Conservation (phyloP, 2,329 filamentous ascomycete genomes). For the Ophiostoma pallidulum region DNA sequence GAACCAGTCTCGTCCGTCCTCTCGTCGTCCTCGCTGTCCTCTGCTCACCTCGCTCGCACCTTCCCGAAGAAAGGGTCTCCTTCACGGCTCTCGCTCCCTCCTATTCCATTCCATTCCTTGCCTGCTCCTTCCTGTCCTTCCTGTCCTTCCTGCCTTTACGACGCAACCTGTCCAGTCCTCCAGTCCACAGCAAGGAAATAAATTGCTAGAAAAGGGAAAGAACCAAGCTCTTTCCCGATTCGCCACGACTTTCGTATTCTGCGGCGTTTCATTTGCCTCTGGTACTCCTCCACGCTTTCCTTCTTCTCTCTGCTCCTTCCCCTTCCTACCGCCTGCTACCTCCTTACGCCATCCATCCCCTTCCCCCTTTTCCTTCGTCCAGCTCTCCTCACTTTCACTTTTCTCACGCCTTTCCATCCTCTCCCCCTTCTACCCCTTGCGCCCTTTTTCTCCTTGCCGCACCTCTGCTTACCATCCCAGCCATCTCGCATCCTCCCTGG, state of each 20-base stretch:
- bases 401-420: too few species aligned
- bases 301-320: neutral
- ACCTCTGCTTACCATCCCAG: too few species aligned
- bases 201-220: neutral
- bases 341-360: neutral
- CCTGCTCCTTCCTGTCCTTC: slow-evolving; percentile 2
- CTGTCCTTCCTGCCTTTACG: neutral
- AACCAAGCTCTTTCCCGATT: slow-evolving; percentile 8
- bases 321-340: neutral
- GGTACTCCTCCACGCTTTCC: neutral
- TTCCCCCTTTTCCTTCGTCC: neutral
- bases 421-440: neutral
- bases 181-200: slow-evolving; percentile 1
- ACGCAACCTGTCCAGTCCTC: slow-evolving; percentile 6
- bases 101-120: too few species aligned
- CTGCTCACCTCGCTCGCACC: slow-evolving; percentile 30
- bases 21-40: slow-evolving; percentile 27
- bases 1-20: neutral
- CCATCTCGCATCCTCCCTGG: too few species aligned
- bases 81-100: too few species aligned
- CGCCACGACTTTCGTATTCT: slow-evolving; percentile 1
- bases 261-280: slow-evolving; percentile 4
- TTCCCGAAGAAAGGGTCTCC: slow-evolving; percentile 1
- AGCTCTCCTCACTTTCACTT: too few species aligned
- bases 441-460: neutral